phyloP scores from a whole-genome alignment of 805 yeast genomes.

The Blastobotrys robertii region DNA sequence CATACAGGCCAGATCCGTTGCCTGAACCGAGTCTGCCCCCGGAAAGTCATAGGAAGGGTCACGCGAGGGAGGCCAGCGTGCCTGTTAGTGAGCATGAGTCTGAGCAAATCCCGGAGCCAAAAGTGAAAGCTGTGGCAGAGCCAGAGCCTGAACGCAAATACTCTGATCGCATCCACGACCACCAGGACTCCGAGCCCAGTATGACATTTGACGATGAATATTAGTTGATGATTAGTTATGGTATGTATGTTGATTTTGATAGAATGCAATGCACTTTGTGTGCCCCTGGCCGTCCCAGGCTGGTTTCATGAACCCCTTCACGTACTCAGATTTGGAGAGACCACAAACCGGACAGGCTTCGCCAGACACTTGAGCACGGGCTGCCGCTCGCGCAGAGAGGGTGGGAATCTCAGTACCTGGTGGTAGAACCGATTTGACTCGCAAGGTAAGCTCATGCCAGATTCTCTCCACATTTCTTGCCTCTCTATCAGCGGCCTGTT shows the following conservation, averaged over 20 bases:
- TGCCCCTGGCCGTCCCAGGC: slow-evolving; percentile 16
- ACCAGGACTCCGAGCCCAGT: slow-evolving; percentile 8
- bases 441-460: slow-evolving; percentile 13
- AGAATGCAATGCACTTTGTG: slow-evolving; percentile 14
- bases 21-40: no score
- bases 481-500: slow-evolving; percentile 13
- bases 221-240: slow-evolving; percentile 5
- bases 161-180: no score
- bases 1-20: no score
- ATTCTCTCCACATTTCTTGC: slow-evolving; percentile 14
- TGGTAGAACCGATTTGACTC: slow-evolving; percentile 13
- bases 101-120: slow-evolving; percentile 3
- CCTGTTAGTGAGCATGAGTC: neutral
- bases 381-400: slow-evolving; percentile 8
- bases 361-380: slow-evolving; percentile 1
- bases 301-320: slow-evolving; percentile 11
- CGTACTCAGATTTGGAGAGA: slow-evolving; percentile 15
- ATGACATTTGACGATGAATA: slow-evolving; percentile 15
- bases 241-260: slow-evolving; percentile 10
- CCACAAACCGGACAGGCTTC: slow-evolving; percentile 18
- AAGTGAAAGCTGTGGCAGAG: no score
- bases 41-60: no score
- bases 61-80: neutral
- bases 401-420: slow-evolving; percentile 7
- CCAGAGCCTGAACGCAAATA: no score